These are phyloP conservation scores for Geotrichum fermentans DNA, from an alignment of 1,139 yeast species.

Conservation along the genomic window DNA sequence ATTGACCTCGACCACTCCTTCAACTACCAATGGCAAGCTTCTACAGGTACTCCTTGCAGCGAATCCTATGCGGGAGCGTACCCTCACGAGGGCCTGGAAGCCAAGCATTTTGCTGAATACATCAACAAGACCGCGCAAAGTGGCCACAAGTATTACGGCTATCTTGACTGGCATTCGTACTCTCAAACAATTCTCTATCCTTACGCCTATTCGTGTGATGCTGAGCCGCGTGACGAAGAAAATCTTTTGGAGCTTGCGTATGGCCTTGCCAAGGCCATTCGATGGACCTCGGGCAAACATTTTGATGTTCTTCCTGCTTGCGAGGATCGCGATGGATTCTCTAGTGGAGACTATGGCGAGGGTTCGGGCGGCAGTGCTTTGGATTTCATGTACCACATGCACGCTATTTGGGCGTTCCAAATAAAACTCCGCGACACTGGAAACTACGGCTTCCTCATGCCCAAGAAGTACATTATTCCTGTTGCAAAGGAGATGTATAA, in stretches of 20 bases:
- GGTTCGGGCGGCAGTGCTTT: slow-evolving; percentile 77
- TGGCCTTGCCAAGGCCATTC: slow-evolving; percentile 69
- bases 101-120: slow-evolving; percentile 58
- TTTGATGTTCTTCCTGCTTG: slow-evolving; percentile 76
- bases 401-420: slow-evolving; percentile 82
- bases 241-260: slow-evolving; percentile 75
- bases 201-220: slow-evolving; percentile 71
- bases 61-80: slow-evolving; percentile 63
- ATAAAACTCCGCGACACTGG: slow-evolving; percentile 79
- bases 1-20: slow-evolving; percentile 85
- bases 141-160: slow-evolving; percentile 65
- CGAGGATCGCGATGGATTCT: slow-evolving; percentile 52
- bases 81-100: slow-evolving; percentile 75
- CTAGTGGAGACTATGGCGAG: slow-evolving; percentile 46
- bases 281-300: slow-evolving; percentile 55
- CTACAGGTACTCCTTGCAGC: slow-evolving; percentile 62
- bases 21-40: slow-evolving; percentile 59
- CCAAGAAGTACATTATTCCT: slow-evolving; percentile 63
- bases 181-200: slow-evolving; percentile 81
- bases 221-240: slow-evolving; percentile 70
- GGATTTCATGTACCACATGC: slow-evolving; percentile 78
- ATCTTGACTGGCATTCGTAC: slow-evolving; percentile 77
- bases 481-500: slow-evolving; percentile 72
- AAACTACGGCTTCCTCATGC: slow-evolving; percentile 74
- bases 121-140: slow-evolving; percentile 49